These are phyloP conservation scores for Cyclotella distinguenda DNA, from an alignment of 108 stramenopile genomes.

Conservation along the genomic window DNA sequence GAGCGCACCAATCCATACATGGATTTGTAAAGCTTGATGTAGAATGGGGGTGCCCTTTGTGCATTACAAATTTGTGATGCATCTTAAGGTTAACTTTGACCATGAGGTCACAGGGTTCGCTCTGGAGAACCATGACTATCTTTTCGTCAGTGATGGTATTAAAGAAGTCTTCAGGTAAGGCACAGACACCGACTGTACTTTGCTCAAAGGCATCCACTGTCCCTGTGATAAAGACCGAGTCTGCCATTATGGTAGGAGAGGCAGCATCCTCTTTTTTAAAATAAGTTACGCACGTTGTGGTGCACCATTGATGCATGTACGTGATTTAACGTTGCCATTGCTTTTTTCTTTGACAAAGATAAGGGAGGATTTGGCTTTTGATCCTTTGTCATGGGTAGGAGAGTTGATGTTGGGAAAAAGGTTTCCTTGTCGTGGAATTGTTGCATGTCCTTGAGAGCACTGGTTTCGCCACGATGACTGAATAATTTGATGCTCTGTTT, in stretches of 20 bases:
- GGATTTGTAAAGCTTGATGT: no score
- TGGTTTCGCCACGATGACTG: conserved; percentile 27
- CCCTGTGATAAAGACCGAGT: neutral
- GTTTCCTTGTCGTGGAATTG: conserved; percentile 42
- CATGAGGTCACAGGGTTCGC: conserved; percentile 30
- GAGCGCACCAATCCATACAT: conserved; percentile 10
- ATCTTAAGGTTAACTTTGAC: conserved; percentile 14
- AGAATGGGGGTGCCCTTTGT: no score
- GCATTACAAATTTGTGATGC: conserved; percentile 9
- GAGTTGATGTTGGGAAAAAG: conserved; percentile 18
- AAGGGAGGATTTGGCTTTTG: conserved; percentile 34
- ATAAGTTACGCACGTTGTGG: conserved; percentile 10
- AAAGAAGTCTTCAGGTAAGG: conserved; percentile 53
- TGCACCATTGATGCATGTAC: conserved; percentile 28
- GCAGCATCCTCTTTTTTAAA: conserved; percentile 3
- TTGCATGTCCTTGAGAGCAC: conserved; percentile 36
- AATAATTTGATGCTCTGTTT: conserved; percentile 38
- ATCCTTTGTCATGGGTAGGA: conserved; percentile 29
- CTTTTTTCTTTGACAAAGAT: conserved; percentile 54
- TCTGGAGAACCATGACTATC: conserved; percentile 21
- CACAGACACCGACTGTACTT: conserved; percentile 40
- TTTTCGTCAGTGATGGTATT: conserved; percentile 44
- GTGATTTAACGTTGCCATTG: conserved; percentile 41
- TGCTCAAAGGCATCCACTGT: neutral
- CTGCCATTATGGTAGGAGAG: neutral